Percentiles rank a stretch among this genome's conserved stretches.
phyloP scores from a whole-genome alignment of 1,139 yeast genomes.

The Hemisphaericaspora subhashii region DNA sequence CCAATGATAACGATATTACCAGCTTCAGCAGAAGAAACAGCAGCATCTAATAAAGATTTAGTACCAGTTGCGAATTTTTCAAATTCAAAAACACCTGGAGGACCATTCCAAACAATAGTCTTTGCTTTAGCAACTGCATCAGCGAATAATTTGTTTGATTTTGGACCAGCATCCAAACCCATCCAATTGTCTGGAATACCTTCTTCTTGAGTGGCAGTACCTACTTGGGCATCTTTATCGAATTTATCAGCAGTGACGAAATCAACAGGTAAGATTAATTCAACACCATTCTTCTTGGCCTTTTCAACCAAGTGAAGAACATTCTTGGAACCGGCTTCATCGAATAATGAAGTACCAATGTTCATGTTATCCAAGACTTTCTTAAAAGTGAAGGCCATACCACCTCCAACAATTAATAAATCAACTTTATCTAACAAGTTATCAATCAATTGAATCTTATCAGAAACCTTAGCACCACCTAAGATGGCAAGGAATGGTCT shows the following conservation, averaged over 20 bases:
- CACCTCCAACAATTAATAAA: conserved; percentile 92
- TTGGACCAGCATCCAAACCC: conserved; percentile 95
- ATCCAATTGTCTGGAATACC: conserved; percentile 94
- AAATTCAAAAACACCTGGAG: conserved; percentile 98
- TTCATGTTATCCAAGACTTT: conserved; percentile 81
- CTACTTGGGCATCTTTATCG: conserved; percentile 82
- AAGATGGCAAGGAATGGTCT: conserved; percentile 97
- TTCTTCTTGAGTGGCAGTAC: conserved; percentile 75
- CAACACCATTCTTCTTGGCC: conserved; percentile 93
- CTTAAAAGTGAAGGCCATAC: conserved; percentile 98
- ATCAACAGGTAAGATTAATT: conserved; percentile 89
- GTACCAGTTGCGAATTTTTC: conserved; percentile 89
- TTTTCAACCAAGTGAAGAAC: conserved; percentile 86
- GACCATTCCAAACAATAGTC: conserved; percentile 99
- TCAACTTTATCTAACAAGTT: conserved; percentile 94
- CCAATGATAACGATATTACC: conserved; percentile 97
- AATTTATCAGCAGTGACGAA: conserved; percentile 92
- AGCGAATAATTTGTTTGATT: conserved; percentile 73
- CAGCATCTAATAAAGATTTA: conserved; percentile 81
- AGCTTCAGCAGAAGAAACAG: conserved; percentile 77
- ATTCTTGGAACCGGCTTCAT: conserved; percentile 89
- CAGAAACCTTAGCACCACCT: conserved; percentile 98
- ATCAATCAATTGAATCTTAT: conserved; percentile 96
- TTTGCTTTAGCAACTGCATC: conserved; percentile 84
- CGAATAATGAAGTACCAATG: conserved; percentile 88